Conservation (phyloP, 352 stramenopile species). For the Pythium insidiosum region DNA sequence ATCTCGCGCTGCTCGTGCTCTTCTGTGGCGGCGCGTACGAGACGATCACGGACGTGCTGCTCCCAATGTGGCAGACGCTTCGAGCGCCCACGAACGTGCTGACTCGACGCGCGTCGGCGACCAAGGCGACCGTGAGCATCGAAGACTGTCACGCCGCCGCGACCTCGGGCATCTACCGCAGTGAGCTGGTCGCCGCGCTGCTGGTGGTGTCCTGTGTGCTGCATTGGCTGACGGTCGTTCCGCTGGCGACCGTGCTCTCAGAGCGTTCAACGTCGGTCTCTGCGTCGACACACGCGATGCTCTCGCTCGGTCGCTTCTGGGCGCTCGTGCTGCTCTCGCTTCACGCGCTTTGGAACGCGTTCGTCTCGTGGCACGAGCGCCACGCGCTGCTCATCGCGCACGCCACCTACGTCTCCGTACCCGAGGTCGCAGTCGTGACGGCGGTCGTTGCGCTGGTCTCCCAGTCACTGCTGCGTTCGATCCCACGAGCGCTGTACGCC, state of each 20-base stretch:
- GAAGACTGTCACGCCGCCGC: constrained; percentile 18
- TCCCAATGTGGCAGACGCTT: constrained; percentile 11
- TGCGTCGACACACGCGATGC: constrained; percentile 6
- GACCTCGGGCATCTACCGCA: constrained; percentile 17
- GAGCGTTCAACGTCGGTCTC: neutral
- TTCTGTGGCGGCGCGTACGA: constrained; percentile 11
- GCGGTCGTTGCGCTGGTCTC: constrained; percentile 8
- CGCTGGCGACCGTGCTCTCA: constrained; percentile 4
- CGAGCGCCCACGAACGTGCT: constrained; percentile 1
- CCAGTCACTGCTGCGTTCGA: constrained; percentile 2
- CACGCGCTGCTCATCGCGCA: constrained; percentile 11
- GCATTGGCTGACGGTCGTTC: constrained; percentile 15
- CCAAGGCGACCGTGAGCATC: constrained; percentile 5
- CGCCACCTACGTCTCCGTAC: constrained; percentile 15
- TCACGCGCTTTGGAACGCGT: constrained; percentile 12
- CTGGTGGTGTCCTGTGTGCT: constrained; percentile 10
- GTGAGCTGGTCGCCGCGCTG: constrained; percentile 13
- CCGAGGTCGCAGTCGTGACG: constrained; percentile 7
- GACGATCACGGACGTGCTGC: constrained; percentile 13
- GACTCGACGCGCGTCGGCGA: constrained; percentile 1
- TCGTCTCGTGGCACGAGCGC: constrained; percentile 11
- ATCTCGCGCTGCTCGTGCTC: constrained; percentile 13
- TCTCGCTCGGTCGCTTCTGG: constrained; percentile 21
- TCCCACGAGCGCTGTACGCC: constrained; percentile 6
- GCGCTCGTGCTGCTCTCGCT: constrained; percentile 16